phyloP scores from a whole-genome alignment of 495 filamentous ascomycete species.

The Podospora pseudocomata region DNA sequence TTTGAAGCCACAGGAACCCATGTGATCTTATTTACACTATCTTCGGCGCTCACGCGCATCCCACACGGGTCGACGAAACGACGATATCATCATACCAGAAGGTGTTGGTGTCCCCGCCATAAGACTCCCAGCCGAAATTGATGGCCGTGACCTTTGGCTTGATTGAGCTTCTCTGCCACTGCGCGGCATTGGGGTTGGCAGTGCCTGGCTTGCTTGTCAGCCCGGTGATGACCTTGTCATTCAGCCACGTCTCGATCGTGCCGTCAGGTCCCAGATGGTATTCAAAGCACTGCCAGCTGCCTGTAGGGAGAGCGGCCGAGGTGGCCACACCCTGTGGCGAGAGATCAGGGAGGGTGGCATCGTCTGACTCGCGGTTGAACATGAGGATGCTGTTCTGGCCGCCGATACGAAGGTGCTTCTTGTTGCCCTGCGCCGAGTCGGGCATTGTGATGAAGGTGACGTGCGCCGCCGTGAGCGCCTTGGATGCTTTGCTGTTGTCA shows the following conservation, averaged over 20 bases:
- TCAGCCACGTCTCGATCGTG: constrained; percentile 55
- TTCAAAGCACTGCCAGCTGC: constrained; percentile 54
- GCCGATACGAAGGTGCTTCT: constrained; percentile 57
- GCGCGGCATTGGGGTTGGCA: constrained; percentile 47
- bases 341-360: constrained; percentile 57
- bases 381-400: constrained; percentile 56
- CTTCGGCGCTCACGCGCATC: constrained; percentile 32
- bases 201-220: constrained; percentile 44
- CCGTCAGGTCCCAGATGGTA: constrained; percentile 55
- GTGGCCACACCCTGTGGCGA: constrained; percentile 53
- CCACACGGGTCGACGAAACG: constrained; percentile 44
- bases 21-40: not conserved
- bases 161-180: constrained; percentile 46
- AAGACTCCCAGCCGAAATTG: constrained; percentile 60
- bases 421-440: constrained; percentile 49
- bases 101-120: constrained; percentile 55
- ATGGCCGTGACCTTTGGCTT: constrained; percentile 50
- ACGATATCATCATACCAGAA: constrained; percentile 57
- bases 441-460: constrained; percentile 61
- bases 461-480: constrained; percentile 51
- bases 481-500: constrained; percentile 46
- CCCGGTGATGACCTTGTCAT: constrained; percentile 46
- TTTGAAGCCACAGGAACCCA: no score
- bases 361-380: constrained; percentile 59
- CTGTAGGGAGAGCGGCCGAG: constrained; percentile 46